phyloP scores from a whole-genome alignment of 2,329 filamentous ascomycete genomes.

The Colletotrichum neosansevieriae region DNA sequence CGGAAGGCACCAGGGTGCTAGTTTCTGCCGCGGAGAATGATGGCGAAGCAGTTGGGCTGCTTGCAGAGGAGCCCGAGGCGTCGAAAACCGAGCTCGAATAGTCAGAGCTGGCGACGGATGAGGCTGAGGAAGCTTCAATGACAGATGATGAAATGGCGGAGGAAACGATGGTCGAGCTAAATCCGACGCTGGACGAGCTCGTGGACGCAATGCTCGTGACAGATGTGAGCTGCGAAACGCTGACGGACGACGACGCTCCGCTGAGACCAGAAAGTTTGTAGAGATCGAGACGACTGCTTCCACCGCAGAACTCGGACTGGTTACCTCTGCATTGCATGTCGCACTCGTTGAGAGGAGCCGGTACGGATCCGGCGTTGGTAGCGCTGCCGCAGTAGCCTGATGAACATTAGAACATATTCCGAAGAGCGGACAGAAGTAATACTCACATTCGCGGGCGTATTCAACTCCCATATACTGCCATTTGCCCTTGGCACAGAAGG shows the following conservation, averaged over 20 bases:
- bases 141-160: slow-evolving; percentile 18
- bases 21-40: slow-evolving; percentile 4
- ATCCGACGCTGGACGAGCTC: neutral
- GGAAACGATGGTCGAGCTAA: slow-evolving; percentile 1
- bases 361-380: slow-evolving; percentile 38
- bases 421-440: slow-evolving; percentile 39
- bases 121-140: neutral
- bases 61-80: slow-evolving; percentile 3
- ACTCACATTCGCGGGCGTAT: slow-evolving; percentile 45
- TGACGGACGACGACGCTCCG: neutral
- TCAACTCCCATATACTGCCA: slow-evolving; percentile 45
- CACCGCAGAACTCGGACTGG: slow-evolving; percentile 40
- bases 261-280: slow-evolving; percentile 16
- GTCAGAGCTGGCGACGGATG: neutral
- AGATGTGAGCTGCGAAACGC: too few relatives aligned
- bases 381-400: slow-evolving; percentile 43
- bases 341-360: slow-evolving; percentile 39
- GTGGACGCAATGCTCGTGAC: neutral
- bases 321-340: slow-evolving; percentile 43
- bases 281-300: slow-evolving; percentile 35
- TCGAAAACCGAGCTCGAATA: neutral
- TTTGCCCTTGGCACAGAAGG: slow-evolving; percentile 43
- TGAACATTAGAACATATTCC: neutral
- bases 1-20: slow-evolving; percentile 31
- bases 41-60: neutral